Base-by-base conservation (phyloP, 1,284 basidiomycete genomes). In the Pseudozyma tsukubaensis region DNA sequence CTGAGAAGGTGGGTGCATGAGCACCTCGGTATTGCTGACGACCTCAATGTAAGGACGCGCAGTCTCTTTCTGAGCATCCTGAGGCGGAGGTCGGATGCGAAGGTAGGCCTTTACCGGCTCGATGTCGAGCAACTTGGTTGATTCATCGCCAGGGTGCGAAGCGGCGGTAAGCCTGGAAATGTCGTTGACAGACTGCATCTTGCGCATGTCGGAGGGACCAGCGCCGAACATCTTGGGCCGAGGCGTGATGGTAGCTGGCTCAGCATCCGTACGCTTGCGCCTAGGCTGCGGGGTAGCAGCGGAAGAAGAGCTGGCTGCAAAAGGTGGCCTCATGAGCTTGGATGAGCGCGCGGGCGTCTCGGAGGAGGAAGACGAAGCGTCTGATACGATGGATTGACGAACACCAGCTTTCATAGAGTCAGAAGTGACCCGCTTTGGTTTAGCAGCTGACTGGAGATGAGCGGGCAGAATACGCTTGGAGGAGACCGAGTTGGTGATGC, bases 1-100 rank as follows among this genome's bases (percentile, higher is more conserved):
- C 7, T 70, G 67, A 4, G 59, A 53, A 3, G 87, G 87, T 1
- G 87, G 85, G 6, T 85, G 84, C 87, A 88, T 87, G 29, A 88
- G 60, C 0, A 88, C 87, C 32, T 87, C 85, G 14, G 83, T 86
- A 14, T 86, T 85, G 59, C 84, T 83, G 37, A 87, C 45, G 16
- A 81, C 79, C 40, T 81, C 58, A 40, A 85, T 77, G 53, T 82
- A 82, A 3, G 82, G 81, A 18, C 70, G 58, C 9, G 65, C 35
- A 2, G 48, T 40, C 29, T 66, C 24, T 29, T 62, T 65, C 18
- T 69, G 66, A 6, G 47, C 42, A 32, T 75, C 66, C 11, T 63
- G 39, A 18, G 70, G 58, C 0, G 75, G 65, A 10, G 82, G 82
- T 5, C 81, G 66, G 45, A 84, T 82, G 37, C 82, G 80, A 32